Evolutionary conservation across 495 filamentous ascomycete genomes (phyloP).

Genomic region (Podospora pseudopauciseta): DNA sequence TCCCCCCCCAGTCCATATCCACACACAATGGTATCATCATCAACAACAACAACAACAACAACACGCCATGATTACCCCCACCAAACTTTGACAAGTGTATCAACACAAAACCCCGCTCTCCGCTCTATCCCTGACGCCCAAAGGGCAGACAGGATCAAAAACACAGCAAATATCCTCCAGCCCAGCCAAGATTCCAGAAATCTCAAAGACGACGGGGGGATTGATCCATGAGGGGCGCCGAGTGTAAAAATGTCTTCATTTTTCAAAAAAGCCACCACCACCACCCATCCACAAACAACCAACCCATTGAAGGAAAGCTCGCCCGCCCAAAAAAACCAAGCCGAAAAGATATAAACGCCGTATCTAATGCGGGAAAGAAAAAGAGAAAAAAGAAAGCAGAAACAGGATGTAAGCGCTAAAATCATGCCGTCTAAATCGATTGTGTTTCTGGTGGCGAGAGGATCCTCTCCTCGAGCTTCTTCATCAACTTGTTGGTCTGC

Average conservation of each 20-base stretch:
- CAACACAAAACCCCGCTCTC: too few relatives aligned
- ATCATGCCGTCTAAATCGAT: conserved; percentile 28
- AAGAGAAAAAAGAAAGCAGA: background rate
- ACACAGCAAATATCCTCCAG: too few relatives aligned
- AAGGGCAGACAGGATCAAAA: too few relatives aligned
- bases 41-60: background rate
- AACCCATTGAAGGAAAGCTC: background rate
- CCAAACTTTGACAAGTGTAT: background rate
- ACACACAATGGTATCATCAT: background rate
- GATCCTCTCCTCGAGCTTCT: conserved; percentile 68
- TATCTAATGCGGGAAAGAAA: background rate
- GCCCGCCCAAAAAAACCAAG: background rate
- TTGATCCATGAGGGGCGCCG: too few relatives aligned
- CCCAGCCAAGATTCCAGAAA: too few relatives aligned
- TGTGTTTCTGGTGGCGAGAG: conserved; percentile 32
- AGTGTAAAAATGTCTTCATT: background rate
- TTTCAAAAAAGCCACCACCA: background rate
- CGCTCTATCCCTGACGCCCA: too few relatives aligned
- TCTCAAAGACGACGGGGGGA: too few relatives aligned
- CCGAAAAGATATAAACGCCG: background rate
- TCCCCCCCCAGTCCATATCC: background rate
- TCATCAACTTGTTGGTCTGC: conserved; percentile 91
- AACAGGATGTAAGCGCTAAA: background rate
- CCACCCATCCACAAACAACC: too few relatives aligned
- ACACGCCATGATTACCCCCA: background rate